A percentile compares a stretch with the other conserved stretches of the same genome.
Evolutionary conservation across 352 stramenopile genomes (phyloP).

Genomic region (Peronospora destructor): DNA sequence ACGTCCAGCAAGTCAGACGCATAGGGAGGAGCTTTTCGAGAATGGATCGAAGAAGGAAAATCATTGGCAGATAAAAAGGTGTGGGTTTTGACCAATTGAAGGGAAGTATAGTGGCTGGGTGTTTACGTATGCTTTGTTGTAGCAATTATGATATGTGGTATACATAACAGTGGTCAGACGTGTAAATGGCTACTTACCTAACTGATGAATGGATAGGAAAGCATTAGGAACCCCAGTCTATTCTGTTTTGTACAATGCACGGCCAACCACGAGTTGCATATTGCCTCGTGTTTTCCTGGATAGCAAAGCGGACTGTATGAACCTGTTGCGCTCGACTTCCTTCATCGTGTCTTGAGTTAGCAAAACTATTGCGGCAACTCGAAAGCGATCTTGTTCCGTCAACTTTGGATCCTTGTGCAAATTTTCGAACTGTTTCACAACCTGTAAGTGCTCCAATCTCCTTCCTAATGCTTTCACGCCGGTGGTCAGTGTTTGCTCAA

Average conservation of each 20-base stretch:
- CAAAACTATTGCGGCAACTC: constrained; percentile 90
- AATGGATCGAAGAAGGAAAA: constrained; percentile 12
- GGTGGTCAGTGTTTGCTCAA: constrained; percentile 96
- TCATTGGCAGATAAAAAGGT: constrained; percentile 6
- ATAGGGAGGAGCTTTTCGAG: constrained; percentile 17
- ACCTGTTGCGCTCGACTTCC: constrained; percentile 76
- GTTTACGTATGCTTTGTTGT: no score
- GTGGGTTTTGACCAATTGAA: constrained; percentile 11
- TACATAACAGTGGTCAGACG: no score
- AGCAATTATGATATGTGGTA: no score
- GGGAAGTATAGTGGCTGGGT: no score
- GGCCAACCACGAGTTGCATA: constrained; percentile 50
- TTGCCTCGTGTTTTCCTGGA: constrained; percentile 64
- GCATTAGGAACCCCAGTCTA: no score
- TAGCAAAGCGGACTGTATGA: constrained; percentile 82
- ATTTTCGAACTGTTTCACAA: constrained; percentile 87
- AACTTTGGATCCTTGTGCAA: constrained; percentile 79
- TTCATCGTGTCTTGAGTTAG: constrained; percentile 89
- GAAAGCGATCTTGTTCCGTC: constrained; percentile 74
- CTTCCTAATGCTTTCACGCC: constrained; percentile 90
- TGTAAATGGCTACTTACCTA: constrained; percentile 33
- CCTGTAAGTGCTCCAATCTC: constrained; percentile 77
- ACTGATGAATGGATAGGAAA: no score
- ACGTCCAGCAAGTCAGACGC: constrained; percentile 31
- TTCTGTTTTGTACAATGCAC: constrained; percentile 55